A percentile compares a stretch with the other conserved stretches of the same genome.
phyloP scores from a whole-genome alignment of 129 eudicot species.

The Pittosporum tobira region DNA sequence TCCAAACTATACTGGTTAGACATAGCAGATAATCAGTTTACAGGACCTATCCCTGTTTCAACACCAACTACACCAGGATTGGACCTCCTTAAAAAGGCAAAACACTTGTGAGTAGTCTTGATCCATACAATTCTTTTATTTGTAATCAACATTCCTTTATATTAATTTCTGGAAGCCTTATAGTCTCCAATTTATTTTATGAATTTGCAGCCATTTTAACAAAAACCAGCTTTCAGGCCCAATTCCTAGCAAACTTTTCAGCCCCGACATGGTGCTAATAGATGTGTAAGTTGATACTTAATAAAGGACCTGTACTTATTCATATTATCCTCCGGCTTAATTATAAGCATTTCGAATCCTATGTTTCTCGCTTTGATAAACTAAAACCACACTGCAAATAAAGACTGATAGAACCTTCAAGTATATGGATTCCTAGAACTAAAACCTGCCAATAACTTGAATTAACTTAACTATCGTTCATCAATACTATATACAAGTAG shows the following conservation, averaged over 20 bases:
- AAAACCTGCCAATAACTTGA: no score
- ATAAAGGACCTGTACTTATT: not conserved
- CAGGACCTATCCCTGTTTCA: constrained; percentile 72
- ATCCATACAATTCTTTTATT: not conserved
- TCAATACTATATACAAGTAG: no score
- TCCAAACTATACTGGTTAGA: constrained; percentile 90
- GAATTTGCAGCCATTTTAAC: constrained; percentile 73
- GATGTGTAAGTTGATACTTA: constrained; percentile 96
- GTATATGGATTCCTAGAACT: no score
- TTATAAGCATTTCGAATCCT: no score
- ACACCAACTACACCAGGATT: constrained; percentile 47
- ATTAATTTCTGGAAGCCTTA: not conserved
- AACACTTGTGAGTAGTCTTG: constrained; percentile 78
- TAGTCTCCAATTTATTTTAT: constrained; percentile 6
- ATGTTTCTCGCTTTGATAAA: no score
- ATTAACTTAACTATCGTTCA: no score
- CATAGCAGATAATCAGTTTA: constrained; percentile 79
- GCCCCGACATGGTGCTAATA: constrained; percentile 67
- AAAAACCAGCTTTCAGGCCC: constrained; percentile 80
- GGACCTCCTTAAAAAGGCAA: constrained; percentile 63
- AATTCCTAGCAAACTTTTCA: constrained; percentile 60
- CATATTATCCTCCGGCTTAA: no score
- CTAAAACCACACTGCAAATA: no score
- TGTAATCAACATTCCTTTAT: not conserved
- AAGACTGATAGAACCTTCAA: no score